Base-by-base conservation (phyloP, 352 stramenopile genomes). In the Globisporangium spinosum region DNA sequence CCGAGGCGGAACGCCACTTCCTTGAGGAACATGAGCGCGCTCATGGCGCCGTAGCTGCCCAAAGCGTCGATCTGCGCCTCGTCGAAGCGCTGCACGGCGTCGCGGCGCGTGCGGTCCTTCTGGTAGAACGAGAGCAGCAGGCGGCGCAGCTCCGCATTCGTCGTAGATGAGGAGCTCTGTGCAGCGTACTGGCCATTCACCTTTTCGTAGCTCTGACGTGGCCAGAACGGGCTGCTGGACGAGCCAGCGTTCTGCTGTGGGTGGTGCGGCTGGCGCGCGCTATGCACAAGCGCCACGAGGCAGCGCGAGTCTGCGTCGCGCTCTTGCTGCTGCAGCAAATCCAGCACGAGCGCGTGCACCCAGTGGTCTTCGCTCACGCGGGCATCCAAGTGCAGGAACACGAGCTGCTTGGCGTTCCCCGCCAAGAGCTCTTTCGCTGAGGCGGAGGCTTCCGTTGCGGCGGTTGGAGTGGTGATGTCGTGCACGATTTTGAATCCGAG, bases 1-100 rank as follows among this genome's bases (percentile, higher is more conserved):
- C 86, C 86, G 34, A 94, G 76, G 17, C 86, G 84, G 67, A 94
- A 94, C 1, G 86, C 86, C 69, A 89, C 78, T 69, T 94, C 86
- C 53, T 90, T 88, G 70, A 92, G 83, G 60, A 90, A 85, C 25
- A 91, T 82, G 47, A 80, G 78, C 10, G 77, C 77, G 55, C 89
- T 75, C 86, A 94, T 94, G 20, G 76, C 63, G 51, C 86, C 83
- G 61, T 94, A 94, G 15, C 77, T 78, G 2, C 85, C 85, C 23
- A 51, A 40, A 15, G 65, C 67, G 32, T 89, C 82, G 23, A 89
- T 69, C 35, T 91, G 75, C 49, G 59, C 58, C 65, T 89, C 80
- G 17, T 82, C 66, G 51, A 89, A 91, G 2, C 40, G 57, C 54
- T 80, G 67, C 22, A 80, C 83, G 0, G 51, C 68, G 62, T 94